Percentiles rank a stretch among this genome's conserved stretches.
phyloP scores from a whole-genome alignment of 1,139 yeast species.

The Arxiozyma telluris region DNA sequence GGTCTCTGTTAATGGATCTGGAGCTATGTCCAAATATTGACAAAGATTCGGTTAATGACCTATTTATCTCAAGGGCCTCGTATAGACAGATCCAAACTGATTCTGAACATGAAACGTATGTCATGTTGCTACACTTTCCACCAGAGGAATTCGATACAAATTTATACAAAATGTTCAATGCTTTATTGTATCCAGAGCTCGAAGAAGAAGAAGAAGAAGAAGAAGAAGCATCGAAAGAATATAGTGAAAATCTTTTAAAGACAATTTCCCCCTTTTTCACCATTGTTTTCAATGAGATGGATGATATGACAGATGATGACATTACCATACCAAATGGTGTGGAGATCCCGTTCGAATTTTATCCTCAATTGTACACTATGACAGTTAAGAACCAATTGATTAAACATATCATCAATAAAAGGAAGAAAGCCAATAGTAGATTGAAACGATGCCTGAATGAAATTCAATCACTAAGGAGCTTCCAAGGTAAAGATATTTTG shows the following conservation, averaged over 20 bases:
- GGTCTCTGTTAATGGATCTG: conserved; percentile 18
- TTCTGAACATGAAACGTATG: conserved; percentile 16
- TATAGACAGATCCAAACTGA: conserved; percentile 13
- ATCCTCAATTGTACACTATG: conserved; percentile 27
- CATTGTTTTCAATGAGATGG: conserved; percentile 26
- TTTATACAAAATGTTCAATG: conserved; percentile 28
- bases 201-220: conserved; percentile 5
- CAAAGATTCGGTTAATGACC: conserved; percentile 7
- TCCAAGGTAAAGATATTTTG: conserved; percentile 26
- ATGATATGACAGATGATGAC: conserved; percentile 18
- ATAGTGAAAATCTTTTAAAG: conserved; percentile 20
- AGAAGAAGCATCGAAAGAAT: conserved; percentile 6
- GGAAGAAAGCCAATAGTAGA: conserved; percentile 16
- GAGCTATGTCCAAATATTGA: conserved; percentile 14
- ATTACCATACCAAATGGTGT: conserved; percentile 21
- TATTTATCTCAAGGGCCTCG: conserved; percentile 25
- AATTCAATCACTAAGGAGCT: conserved; percentile 21
- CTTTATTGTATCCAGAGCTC: conserved; percentile 24
- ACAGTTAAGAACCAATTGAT: conserved; percentile 22
- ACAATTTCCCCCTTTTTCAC: conserved; percentile 25
- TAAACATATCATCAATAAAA: conserved; percentile 17
- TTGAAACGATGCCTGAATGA: conserved; percentile 17
- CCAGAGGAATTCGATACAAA: conserved; percentile 29
- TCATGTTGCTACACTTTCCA: conserved; percentile 25
- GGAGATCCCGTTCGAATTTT: conserved; percentile 26